These are phyloP conservation scores for Cordia subcordata DNA, from an alignment of 257 asterid genomes.

Conservation along the genomic window DNA sequence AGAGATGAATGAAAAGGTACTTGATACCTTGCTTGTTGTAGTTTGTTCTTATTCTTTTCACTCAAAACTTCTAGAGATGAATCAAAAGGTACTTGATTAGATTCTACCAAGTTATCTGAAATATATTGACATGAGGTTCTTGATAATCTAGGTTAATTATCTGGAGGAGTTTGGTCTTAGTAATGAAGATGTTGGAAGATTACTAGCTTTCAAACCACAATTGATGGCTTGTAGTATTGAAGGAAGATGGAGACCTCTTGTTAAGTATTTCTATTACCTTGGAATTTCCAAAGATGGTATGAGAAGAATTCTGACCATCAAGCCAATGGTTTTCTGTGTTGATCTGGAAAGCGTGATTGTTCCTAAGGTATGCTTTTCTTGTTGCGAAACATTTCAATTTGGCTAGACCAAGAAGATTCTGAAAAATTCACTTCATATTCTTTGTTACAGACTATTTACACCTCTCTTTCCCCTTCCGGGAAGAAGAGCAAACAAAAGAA, in stretches of 20 bases:
- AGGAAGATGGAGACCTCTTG: slow-evolving; percentile 82
- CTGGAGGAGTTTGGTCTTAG: slow-evolving; percentile 80
- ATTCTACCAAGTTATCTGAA: neutral
- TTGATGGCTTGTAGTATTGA: slow-evolving; percentile 92
- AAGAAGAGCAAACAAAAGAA: no score
- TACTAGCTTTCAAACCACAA: slow-evolving; percentile 86
- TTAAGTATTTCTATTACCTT: slow-evolving; percentile 84
- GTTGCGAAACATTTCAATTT: neutral
- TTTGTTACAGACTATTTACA: no score
- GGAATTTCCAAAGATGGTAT: slow-evolving; percentile 85
- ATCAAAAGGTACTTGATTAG: no score
- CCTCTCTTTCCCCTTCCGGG: no score
- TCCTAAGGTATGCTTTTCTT: slow-evolving; percentile 61
- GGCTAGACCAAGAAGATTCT: neutral
- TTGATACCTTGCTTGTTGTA: neutral
- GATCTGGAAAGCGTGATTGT: slow-evolving; percentile 72
- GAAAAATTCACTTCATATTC: no score
- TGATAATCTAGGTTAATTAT: slow-evolving; percentile 55
- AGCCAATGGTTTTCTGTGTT: slow-evolving; percentile 77
- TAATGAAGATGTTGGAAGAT: slow-evolving; percentile 70
- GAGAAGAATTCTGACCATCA: slow-evolving; percentile 76
- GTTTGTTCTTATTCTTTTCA: no score
- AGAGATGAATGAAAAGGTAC: slow-evolving; percentile 92
- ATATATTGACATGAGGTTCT: slow-evolving; percentile 2
- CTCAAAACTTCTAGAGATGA: no score